Evolutionary conservation across 2,329 filamentous ascomycete genomes (phyloP), one percentile per base, ranked within the genome.

Genomic region (Daldinia sp.): DNA sequence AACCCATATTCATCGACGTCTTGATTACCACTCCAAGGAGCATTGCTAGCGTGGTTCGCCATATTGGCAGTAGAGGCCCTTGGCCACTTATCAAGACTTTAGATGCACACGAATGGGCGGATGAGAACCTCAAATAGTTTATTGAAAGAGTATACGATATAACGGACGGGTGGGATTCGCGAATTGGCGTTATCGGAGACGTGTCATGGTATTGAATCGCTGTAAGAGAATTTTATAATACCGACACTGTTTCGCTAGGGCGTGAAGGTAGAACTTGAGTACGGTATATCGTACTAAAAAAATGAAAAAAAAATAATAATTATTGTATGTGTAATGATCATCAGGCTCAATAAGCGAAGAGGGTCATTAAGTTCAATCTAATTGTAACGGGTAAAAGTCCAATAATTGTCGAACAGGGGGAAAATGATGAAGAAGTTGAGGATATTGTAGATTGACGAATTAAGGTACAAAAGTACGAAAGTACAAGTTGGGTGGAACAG

Each of bases 1-100:
- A 88, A 78, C 65, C 85, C 87, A 68, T 75, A 72, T 49, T 82
- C 81, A 53, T 81, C 81, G 34, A 67, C 54, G 35, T 65, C 67
- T 29, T 74, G 60, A 15, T 54, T 41, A 49, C 52, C 29, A 45
- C 60, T 70, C 72, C 71, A 74, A 21, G 69, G 54, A 58, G 70
- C 68, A 64, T 72, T 73, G 74, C 74, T 69, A 62, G 67, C 21
- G 13, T 45, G 63, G 50, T 67, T 69, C 43, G 68, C 70, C 73
- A 75, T 76, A 34, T 43, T 50, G 49, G 47, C 34, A 58, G 47
- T 21, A 45, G 52, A 47, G 54, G 57, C 37, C 32, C 30, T 48
- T 7, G 55, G 25, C 56, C 27, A 58, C 35, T 19, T 43, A 43
- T 10, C 13, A 29, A 21, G 21, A 27, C 21, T 21, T 48, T 45